Evolutionary conservation across 345 rosid genomes (phyloP).

Genomic region (Psidium friedrichsthalianum): DNA sequence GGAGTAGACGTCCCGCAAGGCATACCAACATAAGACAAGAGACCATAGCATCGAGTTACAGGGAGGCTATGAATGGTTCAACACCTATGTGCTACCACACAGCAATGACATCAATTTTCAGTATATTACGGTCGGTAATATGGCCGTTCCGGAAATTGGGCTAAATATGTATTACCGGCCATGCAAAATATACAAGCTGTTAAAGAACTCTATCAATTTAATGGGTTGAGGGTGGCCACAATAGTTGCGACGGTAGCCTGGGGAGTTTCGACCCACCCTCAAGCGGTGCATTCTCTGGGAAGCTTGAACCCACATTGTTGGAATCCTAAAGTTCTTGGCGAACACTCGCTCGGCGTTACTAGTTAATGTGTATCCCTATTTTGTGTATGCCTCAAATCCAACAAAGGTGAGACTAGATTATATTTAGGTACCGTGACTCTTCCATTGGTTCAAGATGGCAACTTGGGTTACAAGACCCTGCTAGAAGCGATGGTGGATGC

Average conservation of each 20-base stretch:
- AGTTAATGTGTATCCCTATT: constrained; percentile 33
- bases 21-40: background rate
- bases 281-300: constrained; percentile 4
- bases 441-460: constrained; percentile 13
- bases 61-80: background rate
- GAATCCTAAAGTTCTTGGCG: constrained; percentile 1
- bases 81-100: background rate
- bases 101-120: background rate
- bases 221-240: background rate
- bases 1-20: constrained; percentile 2
- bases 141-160: background rate
- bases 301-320: background rate
- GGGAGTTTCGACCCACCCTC: background rate
- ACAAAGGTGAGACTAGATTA: constrained; percentile 10
- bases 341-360: constrained; percentile 16
- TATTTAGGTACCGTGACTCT: constrained; percentile 5
- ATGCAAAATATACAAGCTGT: background rate
- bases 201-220: background rate
- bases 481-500: constrained; percentile 28
- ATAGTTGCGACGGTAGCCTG: background rate
- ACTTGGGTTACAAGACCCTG: constrained; percentile 13
- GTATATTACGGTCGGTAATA: background rate
- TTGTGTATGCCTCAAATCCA: constrained; percentile 16
- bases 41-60: background rate
- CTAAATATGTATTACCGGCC: background rate